Base-by-base conservation (phyloP, 2,329 filamentous ascomycete species). In the Erysiphe pulchra region DNA sequence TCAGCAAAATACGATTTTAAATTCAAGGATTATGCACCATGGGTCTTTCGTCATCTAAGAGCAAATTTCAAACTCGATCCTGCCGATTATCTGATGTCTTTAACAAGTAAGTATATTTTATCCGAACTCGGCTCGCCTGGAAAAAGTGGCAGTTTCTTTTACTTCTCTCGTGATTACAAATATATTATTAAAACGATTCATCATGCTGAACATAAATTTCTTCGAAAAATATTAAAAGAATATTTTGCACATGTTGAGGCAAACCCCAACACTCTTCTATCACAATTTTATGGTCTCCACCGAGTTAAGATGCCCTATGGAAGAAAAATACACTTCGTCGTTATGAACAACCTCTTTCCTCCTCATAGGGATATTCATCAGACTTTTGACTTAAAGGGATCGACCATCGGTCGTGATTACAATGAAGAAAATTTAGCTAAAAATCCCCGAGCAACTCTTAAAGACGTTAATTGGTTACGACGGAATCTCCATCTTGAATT, bases 131-230 rank as follows among this genome's bases (percentile, higher is more conserved):
- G 90, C 33, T 95, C 90, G 4, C 90, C 90, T 1, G 90, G 90
- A 49, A 98, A 98, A 67, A 94, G 86, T 61, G 90, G 90, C 52
- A 95, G 86, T 62, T 98, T 98, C 66, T 98, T 98, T 65, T 98
- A 98, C 68, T 98, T 95, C 64, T 95, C 90, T 42, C 73, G 90
- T 56, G 90, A 98, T 63, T 98, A 98, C 70, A 95, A 94, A 64
- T 98, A 98, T 64, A 98, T 98, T 63, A 98, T 98, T 72, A 98
- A 98, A 65, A 98, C 90, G 18, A 95, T 98, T 53, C 90, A 98
- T 60, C 90, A 95, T 56, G 75, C 76, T 54, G 90, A 98, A 62
- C 82, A 87, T 66, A 86, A 86, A 56, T 86, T 87, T 51, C 68
- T 92, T 43, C 70, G 82, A 45, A 85, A 79, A 61, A 81, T 87